Base-by-base conservation (phyloP, 192 early-diverging fungal species). In the Coemansia sp. region DNA sequence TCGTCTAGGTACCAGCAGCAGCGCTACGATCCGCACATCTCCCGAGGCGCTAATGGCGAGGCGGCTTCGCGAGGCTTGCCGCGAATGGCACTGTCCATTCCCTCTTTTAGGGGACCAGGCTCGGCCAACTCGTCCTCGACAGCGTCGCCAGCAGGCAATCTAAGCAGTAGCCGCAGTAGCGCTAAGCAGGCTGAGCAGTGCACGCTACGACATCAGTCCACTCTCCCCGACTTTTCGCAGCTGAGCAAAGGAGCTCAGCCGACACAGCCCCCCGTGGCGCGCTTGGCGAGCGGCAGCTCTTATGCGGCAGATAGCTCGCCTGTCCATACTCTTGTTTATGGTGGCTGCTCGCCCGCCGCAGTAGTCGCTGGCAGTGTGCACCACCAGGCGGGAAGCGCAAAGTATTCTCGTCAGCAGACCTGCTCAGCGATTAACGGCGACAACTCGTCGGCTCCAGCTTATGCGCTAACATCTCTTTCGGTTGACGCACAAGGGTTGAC, bases 1-100 rank as follows among this genome's bases (percentile, higher is more conserved):
- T 74, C 71, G 12, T 71, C 71, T 7, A 60, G 75, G 12, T 82
- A 74, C 56, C 75, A 71, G 71, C 75, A 78, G 71, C 75, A 77
- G 62, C 74, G 75, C 68, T 82, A 75, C 58, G 74, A 77, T 22
- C 75, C 80, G 3, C 38, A 24, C 5, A 67, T 69, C 8, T 39
- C 68, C 9, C 71, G 63, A 11, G 11, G 37, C 1, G 29, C 29
- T 15, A 29, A 62, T 7, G 44, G 35, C n/a, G 30, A 61, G 18
- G 0, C 30, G 13, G 16, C 6, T 34, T 16, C 27, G 29, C 34
- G 18, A 53, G 22, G 24, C 12, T 20, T 52, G 34, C 72, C 80
- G 29, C 74, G 74, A 0, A 58, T 62, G 22, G 32, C 75, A 4
- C 35, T 65, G 1, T 81, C 78, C 9, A 81, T 81, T 43, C 78